phyloP scores from a whole-genome alignment of 2,329 filamentous ascomycete genomes.

The Fusarium sp. region DNA sequence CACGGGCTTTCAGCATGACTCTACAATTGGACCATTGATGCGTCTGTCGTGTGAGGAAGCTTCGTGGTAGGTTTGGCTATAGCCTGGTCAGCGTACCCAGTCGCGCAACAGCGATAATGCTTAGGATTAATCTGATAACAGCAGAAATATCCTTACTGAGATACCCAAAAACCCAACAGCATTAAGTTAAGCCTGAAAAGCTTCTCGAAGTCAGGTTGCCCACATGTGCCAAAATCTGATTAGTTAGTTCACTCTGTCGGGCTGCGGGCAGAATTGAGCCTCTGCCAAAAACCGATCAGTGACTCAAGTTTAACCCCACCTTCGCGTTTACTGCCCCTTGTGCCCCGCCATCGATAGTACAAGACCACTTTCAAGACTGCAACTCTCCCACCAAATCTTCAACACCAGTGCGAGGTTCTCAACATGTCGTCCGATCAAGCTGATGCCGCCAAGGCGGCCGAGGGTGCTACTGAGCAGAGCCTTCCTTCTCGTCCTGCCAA shows the following conservation, averaged over 20 bases:
- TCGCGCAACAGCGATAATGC: not conserved
- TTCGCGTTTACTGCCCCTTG: constrained; percentile 49
- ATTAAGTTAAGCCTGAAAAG: not conserved
- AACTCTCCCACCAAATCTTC: constrained; percentile 41
- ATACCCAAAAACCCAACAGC: not conserved
- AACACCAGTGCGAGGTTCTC: constrained; percentile 34
- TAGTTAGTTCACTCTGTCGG: not conserved
- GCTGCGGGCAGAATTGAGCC: constrained; percentile 3
- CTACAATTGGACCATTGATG: not conserved
- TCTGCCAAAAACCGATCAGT: constrained; percentile 35
- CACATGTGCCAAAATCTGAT: not conserved
- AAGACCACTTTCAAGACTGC: constrained; percentile 37
- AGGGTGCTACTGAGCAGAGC: constrained; percentile 50
- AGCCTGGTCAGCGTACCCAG: not conserved
- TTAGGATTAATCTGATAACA: not conserved
- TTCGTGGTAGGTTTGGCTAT: not conserved
- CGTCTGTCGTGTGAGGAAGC: not conserved
- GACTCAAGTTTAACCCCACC: constrained; percentile 52
- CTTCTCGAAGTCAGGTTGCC: not conserved
- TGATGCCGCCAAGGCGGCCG: constrained; percentile 51
- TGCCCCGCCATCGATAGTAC: constrained; percentile 46
- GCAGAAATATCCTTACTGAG: not conserved
- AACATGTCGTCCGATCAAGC: constrained; percentile 55
- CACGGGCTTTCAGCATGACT: not conserved
- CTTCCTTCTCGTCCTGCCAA: constrained; percentile 53